Conservation (phyloP, 768 basidiomycete species). For the Tremella mesenterica region DNA sequence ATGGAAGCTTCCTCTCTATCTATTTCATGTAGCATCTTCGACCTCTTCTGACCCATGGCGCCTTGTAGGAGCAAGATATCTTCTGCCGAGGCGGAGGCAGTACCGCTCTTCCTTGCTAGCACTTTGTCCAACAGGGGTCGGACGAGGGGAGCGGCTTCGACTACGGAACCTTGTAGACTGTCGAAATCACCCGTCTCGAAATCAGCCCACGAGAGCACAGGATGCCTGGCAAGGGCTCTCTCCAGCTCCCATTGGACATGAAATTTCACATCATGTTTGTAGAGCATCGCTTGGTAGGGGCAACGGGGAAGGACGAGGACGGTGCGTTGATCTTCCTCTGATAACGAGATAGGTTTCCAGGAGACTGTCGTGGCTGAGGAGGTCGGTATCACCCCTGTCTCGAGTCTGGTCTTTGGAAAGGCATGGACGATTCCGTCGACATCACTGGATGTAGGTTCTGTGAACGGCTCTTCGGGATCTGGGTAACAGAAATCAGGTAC, state of each 20-base stretch:
- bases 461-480: not conserved
- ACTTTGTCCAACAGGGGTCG: not conserved
- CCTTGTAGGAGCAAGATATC: not conserved
- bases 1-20: conserved; percentile 23
- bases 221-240: conserved; percentile 2
- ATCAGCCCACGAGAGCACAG: conserved; percentile 12
- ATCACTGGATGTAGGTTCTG: not conserved
- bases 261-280: conserved; percentile 14
- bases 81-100: not conserved
- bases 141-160: conserved; percentile 3
- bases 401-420: too few species aligned
- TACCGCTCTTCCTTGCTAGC: not conserved
- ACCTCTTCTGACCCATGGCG: not conserved
- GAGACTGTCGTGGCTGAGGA: not conserved
- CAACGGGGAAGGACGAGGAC: conserved; percentile 6
- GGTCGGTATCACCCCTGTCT: too few species aligned
- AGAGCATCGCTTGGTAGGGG: conserved; percentile 11
- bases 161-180: conserved; percentile 2
- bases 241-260: conserved; percentile 30
- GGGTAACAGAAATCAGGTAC: not conserved
- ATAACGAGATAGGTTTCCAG: not conserved
- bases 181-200: conserved; percentile 9
- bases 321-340: not conserved
- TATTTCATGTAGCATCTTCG: conserved; percentile 7
- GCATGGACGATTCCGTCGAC: not conserved